These are phyloP conservation scores for Monilinia vaccinii-corymbosi DNA, from an alignment of 2,329 filamentous ascomycete species.

Conservation along the genomic window DNA sequence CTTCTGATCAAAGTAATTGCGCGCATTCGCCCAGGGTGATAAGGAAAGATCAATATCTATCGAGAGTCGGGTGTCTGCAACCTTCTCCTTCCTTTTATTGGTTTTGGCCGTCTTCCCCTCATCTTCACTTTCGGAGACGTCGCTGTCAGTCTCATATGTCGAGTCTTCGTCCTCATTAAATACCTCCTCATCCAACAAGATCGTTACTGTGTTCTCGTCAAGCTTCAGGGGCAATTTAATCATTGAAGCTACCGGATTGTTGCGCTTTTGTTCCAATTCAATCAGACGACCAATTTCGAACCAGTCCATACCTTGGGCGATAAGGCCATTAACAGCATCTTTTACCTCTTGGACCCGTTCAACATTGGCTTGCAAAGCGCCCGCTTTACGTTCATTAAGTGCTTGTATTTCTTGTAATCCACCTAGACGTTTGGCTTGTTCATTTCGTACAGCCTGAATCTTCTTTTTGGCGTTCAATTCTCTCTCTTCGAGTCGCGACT, in stretches of 20 bases:
- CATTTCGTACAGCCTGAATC: constrained; percentile 71
- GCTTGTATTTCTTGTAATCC: constrained; percentile 74
- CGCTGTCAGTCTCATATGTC: constrained; percentile 55
- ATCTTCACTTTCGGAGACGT: constrained; percentile 48
- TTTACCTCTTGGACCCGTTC: constrained; percentile 89
- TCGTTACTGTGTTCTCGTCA: constrained; percentile 78
- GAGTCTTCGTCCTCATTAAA: constrained; percentile 45
- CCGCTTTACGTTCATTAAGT: constrained; percentile 78
- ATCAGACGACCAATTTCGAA: constrained; percentile 81
- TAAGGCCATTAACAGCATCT: constrained; percentile 83
- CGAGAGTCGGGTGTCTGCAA: constrained; percentile 46
- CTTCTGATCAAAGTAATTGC: constrained; percentile 86
- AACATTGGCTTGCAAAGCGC: constrained; percentile 81
- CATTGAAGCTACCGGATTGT: constrained; percentile 77
- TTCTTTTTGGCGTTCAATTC: constrained; percentile 76
- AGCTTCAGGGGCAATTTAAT: constrained; percentile 85
- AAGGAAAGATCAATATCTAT: constrained; percentile 80
- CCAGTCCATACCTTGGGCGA: constrained; percentile 96
- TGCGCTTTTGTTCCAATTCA: constrained; percentile 70
- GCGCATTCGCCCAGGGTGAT: constrained; percentile 81
- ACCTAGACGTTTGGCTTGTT: constrained; percentile 78
- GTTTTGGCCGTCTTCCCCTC: constrained; percentile 35
- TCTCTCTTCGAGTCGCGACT: constrained; percentile 72
- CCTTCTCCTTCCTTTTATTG: constrained; percentile 31
- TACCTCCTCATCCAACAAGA: constrained; percentile 61